Conservation (phyloP, 768 basidiomycete species). For the Suillus subluteus region DNA sequence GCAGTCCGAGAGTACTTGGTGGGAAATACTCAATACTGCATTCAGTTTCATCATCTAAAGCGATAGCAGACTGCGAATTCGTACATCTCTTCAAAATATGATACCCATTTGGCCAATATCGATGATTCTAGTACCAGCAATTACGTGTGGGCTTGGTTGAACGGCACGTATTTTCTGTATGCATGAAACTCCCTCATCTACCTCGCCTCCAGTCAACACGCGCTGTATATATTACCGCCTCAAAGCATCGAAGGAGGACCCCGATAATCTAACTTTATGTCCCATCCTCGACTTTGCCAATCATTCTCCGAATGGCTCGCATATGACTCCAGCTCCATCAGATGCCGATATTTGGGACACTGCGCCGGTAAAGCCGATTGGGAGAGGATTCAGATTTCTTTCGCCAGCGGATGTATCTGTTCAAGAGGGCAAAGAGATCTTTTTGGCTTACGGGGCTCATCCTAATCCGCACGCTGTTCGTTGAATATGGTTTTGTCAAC, state of each 20-base stretch:
- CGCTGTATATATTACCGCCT: conserved; percentile 81
- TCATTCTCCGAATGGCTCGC: conserved; percentile 51
- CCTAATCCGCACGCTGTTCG: conserved; percentile 75
- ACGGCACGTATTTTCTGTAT: conserved; percentile 45
- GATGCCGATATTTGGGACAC: conserved; percentile 41
- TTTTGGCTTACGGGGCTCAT: conserved; percentile 81
- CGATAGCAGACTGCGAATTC: conserved; percentile 7
- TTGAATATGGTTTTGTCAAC: conserved; percentile 90
- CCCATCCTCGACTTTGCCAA: conserved; percentile 94
- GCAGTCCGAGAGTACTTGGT: conserved; percentile 57
- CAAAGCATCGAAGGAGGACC: conserved; percentile 48
- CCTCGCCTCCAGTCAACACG: conserved; percentile 73
- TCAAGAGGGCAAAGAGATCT: conserved; percentile 63
- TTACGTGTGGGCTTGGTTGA: conserved; percentile 92
- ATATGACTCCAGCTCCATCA: conserved; percentile 47
- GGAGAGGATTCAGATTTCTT: conserved; percentile 53
- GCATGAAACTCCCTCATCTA: conserved; percentile 13
- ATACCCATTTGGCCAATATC: conserved; percentile 12
- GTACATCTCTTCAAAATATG: background rate
- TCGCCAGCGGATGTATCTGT: conserved; percentile 50
- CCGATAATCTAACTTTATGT: conserved; percentile 84
- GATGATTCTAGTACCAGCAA: conserved; percentile 32
- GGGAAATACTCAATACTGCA: conserved; percentile 22
- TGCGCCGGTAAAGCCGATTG: conserved; percentile 38
- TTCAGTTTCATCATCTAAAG: background rate